These are phyloP conservation scores for Roridomyces roridus DNA, from an alignment of 768 basidiomycete genomes.

Conservation along the genomic window DNA sequence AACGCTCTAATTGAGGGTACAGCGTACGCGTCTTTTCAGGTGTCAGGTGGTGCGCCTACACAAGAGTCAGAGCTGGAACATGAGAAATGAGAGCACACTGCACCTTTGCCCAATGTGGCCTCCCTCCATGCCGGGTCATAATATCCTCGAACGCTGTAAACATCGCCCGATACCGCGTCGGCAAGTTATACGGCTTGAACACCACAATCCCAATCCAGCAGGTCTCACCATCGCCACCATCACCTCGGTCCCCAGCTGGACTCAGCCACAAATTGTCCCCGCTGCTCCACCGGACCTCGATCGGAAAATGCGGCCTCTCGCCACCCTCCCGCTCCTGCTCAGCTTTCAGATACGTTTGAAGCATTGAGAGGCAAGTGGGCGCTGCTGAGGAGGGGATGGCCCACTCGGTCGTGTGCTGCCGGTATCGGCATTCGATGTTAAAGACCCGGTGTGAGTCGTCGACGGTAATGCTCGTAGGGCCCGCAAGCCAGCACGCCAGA, in stretches of 20 bases:
- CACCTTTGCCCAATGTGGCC: conserved; percentile 94
- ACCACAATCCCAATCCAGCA: conserved; percentile 99
- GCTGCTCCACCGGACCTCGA: conserved; percentile 91
- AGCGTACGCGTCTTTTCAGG: conserved; percentile 43
- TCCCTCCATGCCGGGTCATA: conserved; percentile 70
- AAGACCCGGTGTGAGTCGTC: conserved; percentile 86
- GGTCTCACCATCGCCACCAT: conserved; percentile 71
- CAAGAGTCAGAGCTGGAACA: neutral
- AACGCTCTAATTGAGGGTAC: conserved; percentile 83
- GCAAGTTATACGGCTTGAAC: conserved; percentile 92
- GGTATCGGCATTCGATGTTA: conserved; percentile 94
- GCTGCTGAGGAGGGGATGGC: conserved; percentile 81
- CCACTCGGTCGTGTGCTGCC: conserved; percentile 96
- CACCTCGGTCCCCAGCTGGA: conserved; percentile 44
- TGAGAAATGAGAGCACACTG: neutral
- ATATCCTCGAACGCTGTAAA: conserved; percentile 82
- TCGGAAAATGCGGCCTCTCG: conserved; percentile 86
- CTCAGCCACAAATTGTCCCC: conserved; percentile 94
- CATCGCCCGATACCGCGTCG: conserved; percentile 79
- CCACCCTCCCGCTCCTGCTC: conserved; percentile 54
- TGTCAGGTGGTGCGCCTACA: conserved; percentile 58
- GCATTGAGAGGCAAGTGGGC: conserved; percentile 68
- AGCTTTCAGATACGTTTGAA: conserved; percentile 72
- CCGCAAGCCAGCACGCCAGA: conserved; percentile 73
- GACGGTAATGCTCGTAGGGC: conserved; percentile 55